A percentile compares a stretch with the other conserved stretches of the same genome.
phyloP scores from a whole-genome alignment of 192 early-diverging fungal genomes.

The Entomortierella lignicola region DNA sequence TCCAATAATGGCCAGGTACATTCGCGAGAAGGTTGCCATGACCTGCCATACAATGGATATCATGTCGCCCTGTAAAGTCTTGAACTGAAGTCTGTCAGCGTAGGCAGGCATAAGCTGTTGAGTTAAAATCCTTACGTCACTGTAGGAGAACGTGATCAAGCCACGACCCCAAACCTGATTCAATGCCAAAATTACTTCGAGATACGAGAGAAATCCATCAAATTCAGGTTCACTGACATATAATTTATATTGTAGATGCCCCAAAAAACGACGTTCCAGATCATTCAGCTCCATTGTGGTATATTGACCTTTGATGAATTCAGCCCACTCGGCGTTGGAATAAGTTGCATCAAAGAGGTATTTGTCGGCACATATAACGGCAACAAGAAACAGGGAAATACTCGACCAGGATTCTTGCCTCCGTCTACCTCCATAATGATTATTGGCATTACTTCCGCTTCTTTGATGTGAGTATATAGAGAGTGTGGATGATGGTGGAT shows the following conservation, averaged over 20 bases:
- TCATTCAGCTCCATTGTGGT: slow-evolving; percentile 46
- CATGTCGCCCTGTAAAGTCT: slow-evolving; percentile 42
- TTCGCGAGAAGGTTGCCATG: slow-evolving; percentile 34
- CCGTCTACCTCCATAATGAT: background rate
- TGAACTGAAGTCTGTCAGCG: slow-evolving; percentile 52
- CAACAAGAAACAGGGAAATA: slow-evolving; percentile 58
- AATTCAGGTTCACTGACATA: slow-evolving; percentile 59
- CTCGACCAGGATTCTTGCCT: slow-evolving; percentile 52
- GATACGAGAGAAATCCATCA: slow-evolving; percentile 55
- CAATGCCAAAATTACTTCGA: slow-evolving; percentile 57
- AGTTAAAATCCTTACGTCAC: slow-evolving; percentile 57
- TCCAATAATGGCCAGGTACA: slow-evolving; percentile 36
- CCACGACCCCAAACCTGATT: slow-evolving; percentile 55
- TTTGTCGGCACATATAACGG: slow-evolving; percentile 64
- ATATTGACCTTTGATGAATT: slow-evolving; percentile 52
- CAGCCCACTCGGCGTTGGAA: slow-evolving; percentile 62
- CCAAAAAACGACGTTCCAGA: slow-evolving; percentile 58
- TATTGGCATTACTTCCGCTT: background rate
- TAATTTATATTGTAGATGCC: slow-evolving; percentile 52
- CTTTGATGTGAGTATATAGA: slow-evolving; percentile 3
- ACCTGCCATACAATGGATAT: slow-evolving; percentile 42
- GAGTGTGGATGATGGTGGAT: slow-evolving; percentile 2
- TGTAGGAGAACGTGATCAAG: slow-evolving; percentile 53
- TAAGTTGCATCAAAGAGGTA: slow-evolving; percentile 63
- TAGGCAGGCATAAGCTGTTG: slow-evolving; percentile 53